These are phyloP conservation scores for Globisporangium iwayamae DNA, from an alignment of 352 stramenopile genomes.

Conservation along the genomic window DNA sequence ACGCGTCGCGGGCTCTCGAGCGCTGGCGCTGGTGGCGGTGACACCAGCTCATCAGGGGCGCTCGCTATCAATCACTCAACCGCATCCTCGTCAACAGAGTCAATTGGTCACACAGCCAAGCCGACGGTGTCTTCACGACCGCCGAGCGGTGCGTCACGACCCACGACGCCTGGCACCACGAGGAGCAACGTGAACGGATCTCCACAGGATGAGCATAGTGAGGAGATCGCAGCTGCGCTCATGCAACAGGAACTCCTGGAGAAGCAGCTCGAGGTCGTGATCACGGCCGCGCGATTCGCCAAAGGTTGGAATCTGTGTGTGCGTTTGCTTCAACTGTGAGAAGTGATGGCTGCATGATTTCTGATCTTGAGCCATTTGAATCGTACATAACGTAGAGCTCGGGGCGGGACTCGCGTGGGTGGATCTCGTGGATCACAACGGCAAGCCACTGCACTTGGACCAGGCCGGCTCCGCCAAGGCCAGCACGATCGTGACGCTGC, in stretches of 20 bases:
- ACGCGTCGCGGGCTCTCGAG: constrained; percentile 15
- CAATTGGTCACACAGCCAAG: not conserved
- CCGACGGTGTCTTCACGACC: constrained; percentile 13
- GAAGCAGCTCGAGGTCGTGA: constrained; percentile 50
- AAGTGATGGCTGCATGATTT: not conserved
- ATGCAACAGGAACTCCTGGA: constrained; percentile 41
- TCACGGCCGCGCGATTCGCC: constrained; percentile 34
- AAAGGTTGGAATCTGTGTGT: constrained; percentile 33
- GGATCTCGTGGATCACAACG: constrained; percentile 49
- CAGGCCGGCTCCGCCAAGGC: constrained; percentile 29
- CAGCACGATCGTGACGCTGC: constrained; percentile 39
- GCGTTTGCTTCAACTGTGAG: not conserved
- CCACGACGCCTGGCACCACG: constrained; percentile 15
- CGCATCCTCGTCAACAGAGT: constrained; percentile 7
- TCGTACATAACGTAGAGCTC: constrained; percentile 31
- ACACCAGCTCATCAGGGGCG: constrained; percentile 1
- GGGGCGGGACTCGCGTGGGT: constrained; percentile 31
- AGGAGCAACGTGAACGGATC: not conserved
- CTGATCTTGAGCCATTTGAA: not conserved
- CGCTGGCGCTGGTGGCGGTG: not conserved
- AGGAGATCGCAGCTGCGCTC: constrained; percentile 21
- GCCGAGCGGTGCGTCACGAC: constrained; percentile 15
- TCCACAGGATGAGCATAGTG: constrained; percentile 19
- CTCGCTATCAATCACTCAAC: constrained; percentile 14
- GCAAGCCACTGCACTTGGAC: constrained; percentile 45